Base-by-base conservation (phyloP, 768 basidiomycete genomes). In the Lactarius indigo region DNA sequence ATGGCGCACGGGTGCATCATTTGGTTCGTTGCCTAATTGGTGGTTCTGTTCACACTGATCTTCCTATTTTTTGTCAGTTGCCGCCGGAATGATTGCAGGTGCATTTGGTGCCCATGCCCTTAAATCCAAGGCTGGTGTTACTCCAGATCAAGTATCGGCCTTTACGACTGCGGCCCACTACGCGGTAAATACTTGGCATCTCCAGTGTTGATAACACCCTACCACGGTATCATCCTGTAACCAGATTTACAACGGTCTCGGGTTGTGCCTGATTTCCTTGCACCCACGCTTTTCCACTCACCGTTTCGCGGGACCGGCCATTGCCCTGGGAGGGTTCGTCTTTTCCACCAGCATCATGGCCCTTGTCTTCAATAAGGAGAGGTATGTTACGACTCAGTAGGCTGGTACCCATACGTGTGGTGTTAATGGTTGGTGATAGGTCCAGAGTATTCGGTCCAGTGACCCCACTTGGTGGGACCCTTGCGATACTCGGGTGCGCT, bases 101-200 rank as follows among this genome's bases (percentile, higher is more conserved):
- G 89, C 89, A 56, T 89, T 90, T 74, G 90, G 90, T 70, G 78
- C 86, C 13, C 90, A 91, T 74, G 85, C 77, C 13, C 79, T 91
- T 63, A 80, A 80, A 68, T 73, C 76, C n/a, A 75, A 78, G 54
- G 72, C 76, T 20, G 82, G 81, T 0, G 79, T 85, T 9, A 83
- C 85, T 9, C 59, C 79, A 12, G 86, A 85, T 26, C 78, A 80
- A 30, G 74, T 90, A 6, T 77, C 82, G 20, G 83, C 84, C n/a
- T 91, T 87, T 84, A 77, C 78, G 66, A 87, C 82, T 23, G 90
- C 87, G 6, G 78, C 87, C 8, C 78, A 79, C 67, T 91, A 90
- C 74, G 81, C 84, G 70, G 89, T 91, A 74, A 42, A 54, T 50
- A 3, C 28, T 17, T 28, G 50, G n/a, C 31, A 39, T 42, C 7